Evolutionary conservation across 495 filamentous ascomycete genomes (phyloP).

Genomic region (Durotheca rogersii): DNA sequence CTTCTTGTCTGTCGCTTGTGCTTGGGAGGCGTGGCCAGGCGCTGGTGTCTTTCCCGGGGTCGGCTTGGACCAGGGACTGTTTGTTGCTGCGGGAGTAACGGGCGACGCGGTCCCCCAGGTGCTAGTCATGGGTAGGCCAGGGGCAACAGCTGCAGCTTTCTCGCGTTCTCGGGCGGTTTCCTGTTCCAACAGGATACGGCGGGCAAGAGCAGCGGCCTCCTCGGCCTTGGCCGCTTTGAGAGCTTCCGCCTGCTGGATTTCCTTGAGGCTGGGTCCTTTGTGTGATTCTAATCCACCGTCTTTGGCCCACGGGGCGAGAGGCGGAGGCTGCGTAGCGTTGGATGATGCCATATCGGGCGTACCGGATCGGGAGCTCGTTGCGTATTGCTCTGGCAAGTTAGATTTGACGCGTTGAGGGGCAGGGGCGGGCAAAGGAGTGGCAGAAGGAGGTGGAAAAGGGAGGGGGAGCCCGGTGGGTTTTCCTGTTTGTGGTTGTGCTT

Average conservation of each 20-base stretch:
- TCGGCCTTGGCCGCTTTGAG: conserved; percentile 90
- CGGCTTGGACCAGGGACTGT: conserved; percentile 65
- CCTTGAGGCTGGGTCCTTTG: conserved; percentile 90
- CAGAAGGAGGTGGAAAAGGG: conserved; percentile 62
- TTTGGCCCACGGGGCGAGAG: conserved; percentile 92
- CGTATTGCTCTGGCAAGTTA: conserved; percentile 79
- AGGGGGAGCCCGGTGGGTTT: conserved; percentile 70
- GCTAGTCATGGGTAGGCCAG: conserved; percentile 81
- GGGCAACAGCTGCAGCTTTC: conserved; percentile 63
- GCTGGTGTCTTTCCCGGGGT: conserved; percentile 39
- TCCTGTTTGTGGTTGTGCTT: conserved; percentile 56
- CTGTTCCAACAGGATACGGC: conserved; percentile 75
- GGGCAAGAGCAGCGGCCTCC: conserved; percentile 75
- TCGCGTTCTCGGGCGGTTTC: conserved; percentile 66
- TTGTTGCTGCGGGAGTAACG: conserved; percentile 47
- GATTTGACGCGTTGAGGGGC: conserved; percentile 81
- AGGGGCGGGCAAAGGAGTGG: conserved; percentile 80
- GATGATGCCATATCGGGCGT: conserved; percentile 58
- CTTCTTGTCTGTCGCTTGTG: conserved; percentile 56
- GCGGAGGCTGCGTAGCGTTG: conserved; percentile 51
- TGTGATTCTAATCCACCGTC: conserved; percentile 67
- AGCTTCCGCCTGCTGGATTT: conserved; percentile 95
- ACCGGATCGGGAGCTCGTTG: conserved; percentile 70
- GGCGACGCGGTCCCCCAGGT: conserved; percentile 88
- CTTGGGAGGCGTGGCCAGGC: conserved; percentile 40